phyloP scores from a whole-genome alignment of 73 alveolate genomes.

The Diophrys sp. region DNA sequence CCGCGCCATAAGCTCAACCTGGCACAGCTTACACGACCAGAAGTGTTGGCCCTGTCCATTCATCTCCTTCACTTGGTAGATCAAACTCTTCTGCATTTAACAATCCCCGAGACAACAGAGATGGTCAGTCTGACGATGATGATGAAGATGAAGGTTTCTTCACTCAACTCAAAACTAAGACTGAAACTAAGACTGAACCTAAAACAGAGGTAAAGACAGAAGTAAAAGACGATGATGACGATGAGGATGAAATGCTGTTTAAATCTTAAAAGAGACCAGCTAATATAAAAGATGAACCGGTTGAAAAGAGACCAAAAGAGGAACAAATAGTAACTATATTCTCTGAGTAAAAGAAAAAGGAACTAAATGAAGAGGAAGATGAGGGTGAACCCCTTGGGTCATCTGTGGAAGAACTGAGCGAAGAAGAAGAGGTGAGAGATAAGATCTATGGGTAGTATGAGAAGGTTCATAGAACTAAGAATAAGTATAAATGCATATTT shows the following conservation, averaged over 20 bases:
- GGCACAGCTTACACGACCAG: too few species aligned
- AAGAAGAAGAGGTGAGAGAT: constrained; percentile 41
- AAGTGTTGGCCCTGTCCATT: neutral
- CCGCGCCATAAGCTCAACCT: too few species aligned
- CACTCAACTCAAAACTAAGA: neutral
- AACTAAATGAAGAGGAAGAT: constrained; percentile 27
- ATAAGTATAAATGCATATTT: constrained; percentile 65
- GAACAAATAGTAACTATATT: neutral
- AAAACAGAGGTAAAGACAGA: neutral
- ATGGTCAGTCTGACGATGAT: neutral
- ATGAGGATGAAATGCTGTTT: constrained; percentile 22
- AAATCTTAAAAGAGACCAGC: neutral
- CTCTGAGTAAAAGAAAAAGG: neutral
- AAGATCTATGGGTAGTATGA: constrained; percentile 66
- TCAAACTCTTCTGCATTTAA: neutral
- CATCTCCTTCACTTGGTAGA: neutral
- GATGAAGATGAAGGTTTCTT: neutral
- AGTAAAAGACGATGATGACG: constrained; percentile 23
- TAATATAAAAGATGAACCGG: neutral
- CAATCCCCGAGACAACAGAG: neutral
- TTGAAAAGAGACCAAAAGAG: neutral
- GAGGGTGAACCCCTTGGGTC: constrained; percentile 30
- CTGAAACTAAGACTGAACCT: neutral
- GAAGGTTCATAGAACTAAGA: constrained; percentile 78
- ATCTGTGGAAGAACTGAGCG: constrained; percentile 22